phyloP scores from a whole-genome alignment of 345 rosid species.

The Brassica incana region DNA sequence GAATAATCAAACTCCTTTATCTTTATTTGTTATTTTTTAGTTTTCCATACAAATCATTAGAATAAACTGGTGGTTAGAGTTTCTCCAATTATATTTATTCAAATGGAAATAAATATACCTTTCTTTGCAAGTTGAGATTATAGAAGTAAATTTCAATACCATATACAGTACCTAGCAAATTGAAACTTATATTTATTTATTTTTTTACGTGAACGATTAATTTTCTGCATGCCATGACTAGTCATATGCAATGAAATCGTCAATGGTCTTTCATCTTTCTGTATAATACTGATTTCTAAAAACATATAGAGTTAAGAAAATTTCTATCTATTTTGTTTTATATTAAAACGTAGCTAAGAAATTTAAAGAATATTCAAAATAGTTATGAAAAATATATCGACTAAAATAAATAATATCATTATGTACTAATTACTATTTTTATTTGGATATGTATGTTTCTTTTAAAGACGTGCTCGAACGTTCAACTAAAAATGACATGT shows the following conservation, averaged over 20 bases:
- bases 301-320: not conserved
- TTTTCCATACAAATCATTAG: not conserved
- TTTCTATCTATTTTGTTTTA: not conserved
- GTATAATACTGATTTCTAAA: not conserved
- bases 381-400: not conserved
- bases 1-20: constrained; percentile 13
- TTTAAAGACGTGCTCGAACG: not conserved
- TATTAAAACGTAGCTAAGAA: not conserved
- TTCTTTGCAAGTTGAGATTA: not conserved
- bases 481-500: not conserved
- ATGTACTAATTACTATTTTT: not conserved
- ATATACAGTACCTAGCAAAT: not conserved
- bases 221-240: not conserved
- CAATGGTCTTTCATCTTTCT: not conserved
- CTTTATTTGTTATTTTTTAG: constrained; percentile 8
- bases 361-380: not conserved
- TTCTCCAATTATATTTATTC: constrained; percentile 4
- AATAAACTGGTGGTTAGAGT: constrained; percentile 15
- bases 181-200: not conserved
- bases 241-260: not conserved
- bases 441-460: not conserved
- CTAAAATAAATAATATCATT: not conserved
- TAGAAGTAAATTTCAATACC: not conserved
- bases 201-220: not conserved
- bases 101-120: not conserved